A percentile compares a stretch with the other conserved stretches of the same genome.
These are phyloP conservation scores for Cornus controversa DNA, from an alignment of 148 eudicot species.

Conservation along the genomic window DNA sequence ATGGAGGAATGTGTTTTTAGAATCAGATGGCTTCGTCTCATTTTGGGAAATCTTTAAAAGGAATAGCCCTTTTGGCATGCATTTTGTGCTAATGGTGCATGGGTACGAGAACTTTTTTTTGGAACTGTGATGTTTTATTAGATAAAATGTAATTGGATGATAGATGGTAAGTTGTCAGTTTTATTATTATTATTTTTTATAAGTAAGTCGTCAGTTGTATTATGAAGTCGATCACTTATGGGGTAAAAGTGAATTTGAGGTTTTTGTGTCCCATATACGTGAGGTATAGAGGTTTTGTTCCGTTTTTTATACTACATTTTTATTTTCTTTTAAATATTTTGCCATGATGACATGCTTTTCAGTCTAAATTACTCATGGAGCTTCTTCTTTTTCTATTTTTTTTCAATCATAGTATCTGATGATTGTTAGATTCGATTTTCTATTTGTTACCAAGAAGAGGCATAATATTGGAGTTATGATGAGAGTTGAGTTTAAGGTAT, in stretches of 20 bases:
- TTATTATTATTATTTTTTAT: too few species aligned
- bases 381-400: too few species aligned
- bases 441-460: too few species aligned
- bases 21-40: neutral
- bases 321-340: too few species aligned
- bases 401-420: too few species aligned
- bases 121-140: too few species aligned
- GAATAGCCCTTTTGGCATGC: neutral
- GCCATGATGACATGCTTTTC: too few species aligned
- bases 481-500: slow-evolving; percentile 1
- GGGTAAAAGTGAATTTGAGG: neutral
- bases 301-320: too few species aligned
- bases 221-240: neutral
- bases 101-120: neutral
- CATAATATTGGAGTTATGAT: too few species aligned
- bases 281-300: too few species aligned
- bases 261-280: neutral
- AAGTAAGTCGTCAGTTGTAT: neutral
- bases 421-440: too few species aligned
- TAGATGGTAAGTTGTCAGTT: neutral
- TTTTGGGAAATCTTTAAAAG: neutral
- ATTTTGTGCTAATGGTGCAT: neutral
- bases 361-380: too few species aligned
- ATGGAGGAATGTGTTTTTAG: neutral
- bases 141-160: neutral